Conservation (phyloP, 352 stramenopile species). For the Pythium biforme region DNA sequence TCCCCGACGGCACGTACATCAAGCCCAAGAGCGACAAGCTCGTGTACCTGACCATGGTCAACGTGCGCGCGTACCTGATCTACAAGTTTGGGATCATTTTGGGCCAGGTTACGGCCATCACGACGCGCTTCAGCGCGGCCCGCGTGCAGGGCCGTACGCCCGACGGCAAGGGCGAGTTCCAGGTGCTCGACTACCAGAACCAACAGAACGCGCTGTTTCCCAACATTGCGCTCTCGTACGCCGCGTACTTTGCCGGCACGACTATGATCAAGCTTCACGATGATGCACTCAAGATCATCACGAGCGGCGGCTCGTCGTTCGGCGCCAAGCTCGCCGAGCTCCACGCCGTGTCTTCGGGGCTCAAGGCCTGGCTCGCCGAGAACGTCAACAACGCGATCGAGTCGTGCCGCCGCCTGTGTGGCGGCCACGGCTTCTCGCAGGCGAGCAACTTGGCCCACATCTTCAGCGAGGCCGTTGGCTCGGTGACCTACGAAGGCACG, state of each 20-base stretch:
- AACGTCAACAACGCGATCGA: conserved; percentile 48
- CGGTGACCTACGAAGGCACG: conserved; percentile 65
- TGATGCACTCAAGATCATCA: conserved; percentile 33
- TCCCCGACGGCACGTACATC: conserved; percentile 54
- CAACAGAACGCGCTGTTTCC: conserved; percentile 51
- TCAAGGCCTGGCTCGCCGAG: conserved; percentile 54
- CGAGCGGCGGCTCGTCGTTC: conserved; percentile 35
- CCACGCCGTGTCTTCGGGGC: conserved; percentile 49
- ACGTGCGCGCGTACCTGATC: conserved; percentile 37
- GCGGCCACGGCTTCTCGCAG: conserved; percentile 27
- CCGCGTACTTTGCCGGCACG: conserved; percentile 33
- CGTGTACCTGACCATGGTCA: conserved; percentile 61
- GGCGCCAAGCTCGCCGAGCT: conserved; percentile 44
- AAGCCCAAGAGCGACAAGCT: conserved; percentile 67
- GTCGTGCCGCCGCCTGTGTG: conserved; percentile 41
- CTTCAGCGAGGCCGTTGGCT: conserved; percentile 43
- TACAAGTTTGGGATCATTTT: conserved; percentile 25
- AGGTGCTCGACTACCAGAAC: conserved; percentile 63
- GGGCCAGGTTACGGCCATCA: conserved; percentile 39
- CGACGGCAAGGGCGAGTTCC: conserved; percentile 44
- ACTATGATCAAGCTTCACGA: conserved; percentile 37
- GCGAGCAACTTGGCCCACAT: conserved; percentile 33
- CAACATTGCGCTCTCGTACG: conserved; percentile 47
- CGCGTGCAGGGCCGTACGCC: conserved; percentile 44
- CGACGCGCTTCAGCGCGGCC: conserved; percentile 51